phyloP scores from a whole-genome alignment of 2,329 filamentous ascomycete species.

The Escovopsis sp. region DNA sequence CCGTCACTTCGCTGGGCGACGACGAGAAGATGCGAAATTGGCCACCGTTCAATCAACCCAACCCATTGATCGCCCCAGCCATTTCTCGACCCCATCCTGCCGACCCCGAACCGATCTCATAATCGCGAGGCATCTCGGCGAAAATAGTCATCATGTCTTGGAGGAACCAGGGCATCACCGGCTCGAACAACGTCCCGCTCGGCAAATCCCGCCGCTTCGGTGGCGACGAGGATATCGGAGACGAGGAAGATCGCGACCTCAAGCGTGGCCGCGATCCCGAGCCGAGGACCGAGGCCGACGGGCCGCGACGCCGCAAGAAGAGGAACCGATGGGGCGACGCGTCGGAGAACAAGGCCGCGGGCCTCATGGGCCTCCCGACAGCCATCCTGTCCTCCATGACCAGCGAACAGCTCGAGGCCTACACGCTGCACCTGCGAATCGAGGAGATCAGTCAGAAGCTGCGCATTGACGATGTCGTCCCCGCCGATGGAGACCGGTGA shows the following conservation, averaged over 20 bases:
- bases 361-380: conserved; percentile 91
- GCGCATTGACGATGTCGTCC: conserved; percentile 96
- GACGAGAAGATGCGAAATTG: too few relatives aligned
- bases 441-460: conserved; percentile 99
- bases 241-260: conserved; percentile 30
- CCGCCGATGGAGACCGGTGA: conserved; percentile 88
- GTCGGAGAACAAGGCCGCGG: conserved; percentile 95
- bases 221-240: conserved; percentile 33
- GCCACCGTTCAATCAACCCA: too few relatives aligned
- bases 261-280: conserved; percentile 93
- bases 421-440: conserved; percentile 89
- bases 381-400: conserved; percentile 98
- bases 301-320: conserved; percentile 85
- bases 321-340: conserved; percentile 97
- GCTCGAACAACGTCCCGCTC: conserved; percentile 94
- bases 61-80: too few relatives aligned
- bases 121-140: too few relatives aligned
- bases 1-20: too few relatives aligned
- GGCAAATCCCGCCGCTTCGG: conserved; percentile 73
- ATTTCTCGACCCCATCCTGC: background rate
- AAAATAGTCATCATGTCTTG: conserved; percentile 39
- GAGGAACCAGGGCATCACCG: conserved; percentile 74
- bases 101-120: too few relatives aligned
- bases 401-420: conserved; percentile 92
- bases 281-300: conserved; percentile 56